Evolutionary conservation across 129 eudicot species (phyloP).

Genomic region (Escallonia herrerae): DNA sequence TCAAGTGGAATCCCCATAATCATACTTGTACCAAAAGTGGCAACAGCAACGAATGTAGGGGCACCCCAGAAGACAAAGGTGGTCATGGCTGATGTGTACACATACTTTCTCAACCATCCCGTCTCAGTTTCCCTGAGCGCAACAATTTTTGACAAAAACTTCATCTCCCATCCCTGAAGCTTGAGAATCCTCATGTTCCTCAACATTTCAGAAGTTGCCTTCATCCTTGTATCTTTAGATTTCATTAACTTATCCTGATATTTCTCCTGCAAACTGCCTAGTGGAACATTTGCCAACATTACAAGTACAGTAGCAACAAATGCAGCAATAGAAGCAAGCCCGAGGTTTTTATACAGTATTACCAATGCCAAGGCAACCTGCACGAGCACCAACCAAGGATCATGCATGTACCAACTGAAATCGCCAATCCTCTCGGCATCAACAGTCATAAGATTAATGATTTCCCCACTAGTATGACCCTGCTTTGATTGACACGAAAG

Average conservation of each 20-base stretch:
- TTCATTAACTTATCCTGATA: constrained; percentile 66
- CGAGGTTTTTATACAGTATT: constrained; percentile 56
- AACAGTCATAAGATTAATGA: constrained; percentile 73
- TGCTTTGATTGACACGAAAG: constrained; percentile 58
- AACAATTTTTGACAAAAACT: constrained; percentile 58
- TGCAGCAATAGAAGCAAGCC: constrained; percentile 69
- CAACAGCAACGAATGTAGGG: constrained; percentile 70
- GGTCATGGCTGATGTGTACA: constrained; percentile 39
- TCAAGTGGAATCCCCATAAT: constrained; percentile 68
- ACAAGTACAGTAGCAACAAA: constrained; percentile 49
- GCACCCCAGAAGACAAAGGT: constrained; percentile 69
- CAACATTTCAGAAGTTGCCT: constrained; percentile 74
- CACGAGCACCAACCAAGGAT: constrained; percentile 56
- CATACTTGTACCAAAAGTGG: constrained; percentile 65
- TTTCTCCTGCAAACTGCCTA: constrained; percentile 56
- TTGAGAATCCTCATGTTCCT: constrained; percentile 89
- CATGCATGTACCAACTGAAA: constrained; percentile 66
- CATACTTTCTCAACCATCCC: constrained; percentile 54
- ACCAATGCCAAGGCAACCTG: constrained; percentile 61
- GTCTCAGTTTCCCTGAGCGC: constrained; percentile 50
- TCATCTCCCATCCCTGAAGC: constrained; percentile 96
- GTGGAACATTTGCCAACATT: constrained; percentile 58
- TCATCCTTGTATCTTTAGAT: constrained; percentile 80
- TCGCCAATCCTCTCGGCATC: constrained; percentile 77
- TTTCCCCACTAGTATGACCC: constrained; percentile 62